A percentile compares a stretch with the other conserved stretches of the same genome.
Evolutionary conservation across 805 yeast species (phyloP).

Genomic region (Wickerhamomyces sydowiorum): DNA sequence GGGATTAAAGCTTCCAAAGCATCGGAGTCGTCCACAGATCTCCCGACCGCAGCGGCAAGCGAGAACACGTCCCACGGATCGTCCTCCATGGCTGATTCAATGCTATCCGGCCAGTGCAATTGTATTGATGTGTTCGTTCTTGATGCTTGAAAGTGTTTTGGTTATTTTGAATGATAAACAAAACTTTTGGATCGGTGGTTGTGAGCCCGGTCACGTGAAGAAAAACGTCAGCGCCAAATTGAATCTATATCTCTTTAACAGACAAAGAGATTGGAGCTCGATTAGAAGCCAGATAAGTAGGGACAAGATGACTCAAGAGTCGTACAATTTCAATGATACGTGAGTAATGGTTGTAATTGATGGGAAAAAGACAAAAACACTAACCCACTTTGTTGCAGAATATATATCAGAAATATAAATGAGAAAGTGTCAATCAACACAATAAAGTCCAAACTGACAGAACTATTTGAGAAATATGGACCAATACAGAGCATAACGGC

Average conservation of each 20-base stretch:
- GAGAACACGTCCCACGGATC: too few relatives aligned
- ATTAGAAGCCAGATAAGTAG: background rate
- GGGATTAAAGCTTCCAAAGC: too few relatives aligned
- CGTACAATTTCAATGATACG: slow-evolving; percentile 19
- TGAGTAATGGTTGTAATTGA: slow-evolving; percentile 2
- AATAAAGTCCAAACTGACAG: slow-evolving; percentile 37
- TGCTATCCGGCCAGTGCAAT: too few relatives aligned
- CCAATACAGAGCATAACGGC: slow-evolving; percentile 46
- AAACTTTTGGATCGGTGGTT: too few relatives aligned
- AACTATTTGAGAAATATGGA: slow-evolving; percentile 40
- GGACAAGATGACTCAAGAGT: background rate
- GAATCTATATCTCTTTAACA: background rate
- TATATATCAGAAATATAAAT: slow-evolving; percentile 64
- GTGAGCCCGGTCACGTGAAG: background rate
- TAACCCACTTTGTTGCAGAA: slow-evolving; percentile 10
- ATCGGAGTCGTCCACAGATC: too few relatives aligned
- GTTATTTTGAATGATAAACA: too few relatives aligned
- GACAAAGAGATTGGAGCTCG: too few relatives aligned
- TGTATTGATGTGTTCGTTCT: too few relatives aligned
- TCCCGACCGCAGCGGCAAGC: too few relatives aligned
- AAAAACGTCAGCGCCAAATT: background rate
- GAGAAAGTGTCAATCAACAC: slow-evolving; percentile 56
- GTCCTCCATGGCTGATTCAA: too few relatives aligned
- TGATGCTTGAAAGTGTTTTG: too few relatives aligned
- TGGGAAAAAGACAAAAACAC: background rate